These are phyloP conservation scores for Venturia effusa DNA, from an alignment of 2,329 filamentous ascomycete species.

Conservation along the genomic window DNA sequence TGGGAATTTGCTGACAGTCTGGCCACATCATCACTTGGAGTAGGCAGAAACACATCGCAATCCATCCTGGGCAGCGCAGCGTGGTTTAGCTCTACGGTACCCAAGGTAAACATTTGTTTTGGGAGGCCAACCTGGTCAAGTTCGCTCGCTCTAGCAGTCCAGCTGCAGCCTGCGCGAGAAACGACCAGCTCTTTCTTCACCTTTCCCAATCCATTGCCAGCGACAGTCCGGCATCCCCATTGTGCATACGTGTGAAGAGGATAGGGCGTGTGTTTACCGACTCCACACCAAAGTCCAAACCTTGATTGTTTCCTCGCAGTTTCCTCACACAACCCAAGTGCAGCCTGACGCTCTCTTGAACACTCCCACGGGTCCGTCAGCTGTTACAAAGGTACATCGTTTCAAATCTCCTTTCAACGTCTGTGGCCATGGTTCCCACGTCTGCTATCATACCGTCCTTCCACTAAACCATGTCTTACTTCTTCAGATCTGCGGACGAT, in stretches of 20 bases:
- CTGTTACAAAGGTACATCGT: not conserved
- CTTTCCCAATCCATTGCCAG: not conserved
- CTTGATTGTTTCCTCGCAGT: not conserved
- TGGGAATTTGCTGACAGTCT: too few species aligned
- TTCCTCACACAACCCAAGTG: not conserved
- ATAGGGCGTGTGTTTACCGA: not conserved
- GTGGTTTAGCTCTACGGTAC: too few species aligned
- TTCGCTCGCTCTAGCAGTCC: too few species aligned
- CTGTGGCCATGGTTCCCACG: not conserved
- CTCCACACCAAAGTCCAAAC: not conserved
- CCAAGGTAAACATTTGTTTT: not conserved
- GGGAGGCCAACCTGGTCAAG: not conserved
- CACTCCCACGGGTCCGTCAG: not conserved
- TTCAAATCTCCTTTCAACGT: too few species aligned
- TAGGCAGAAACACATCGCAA: too few species aligned
- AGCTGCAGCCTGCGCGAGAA: too few species aligned
- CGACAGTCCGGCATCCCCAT: not conserved
- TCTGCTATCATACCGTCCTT: conserved; percentile 7
- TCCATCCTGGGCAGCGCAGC: too few species aligned
- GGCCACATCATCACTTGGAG: not conserved
- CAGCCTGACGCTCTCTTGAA: not conserved
- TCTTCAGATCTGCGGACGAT: conserved; percentile 15
- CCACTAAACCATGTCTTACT: conserved; percentile 13
- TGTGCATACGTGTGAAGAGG: not conserved
- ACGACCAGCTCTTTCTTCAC: not conserved